phyloP scores from a whole-genome alignment of 352 stramenopile species.

The Phytopythium boreale region DNA sequence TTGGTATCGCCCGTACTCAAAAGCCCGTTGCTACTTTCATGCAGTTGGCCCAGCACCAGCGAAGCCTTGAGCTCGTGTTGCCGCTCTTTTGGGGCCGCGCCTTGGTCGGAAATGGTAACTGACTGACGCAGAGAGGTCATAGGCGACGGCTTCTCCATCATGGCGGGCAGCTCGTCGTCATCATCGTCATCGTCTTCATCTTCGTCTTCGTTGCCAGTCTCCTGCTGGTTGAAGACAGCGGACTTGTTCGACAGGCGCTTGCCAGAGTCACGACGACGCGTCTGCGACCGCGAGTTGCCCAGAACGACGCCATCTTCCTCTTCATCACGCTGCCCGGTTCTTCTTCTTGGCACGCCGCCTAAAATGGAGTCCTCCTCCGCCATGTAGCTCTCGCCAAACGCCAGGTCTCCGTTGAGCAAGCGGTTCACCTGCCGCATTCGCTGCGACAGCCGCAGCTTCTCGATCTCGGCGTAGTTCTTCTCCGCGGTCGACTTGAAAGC shows the following conservation, averaged over 20 bases:
- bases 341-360: too few species aligned
- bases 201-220: not conserved
- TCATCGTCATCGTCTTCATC: constrained; percentile 25
- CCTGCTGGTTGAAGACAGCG: not conserved
- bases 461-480: constrained; percentile 52
- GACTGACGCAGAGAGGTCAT: not conserved
- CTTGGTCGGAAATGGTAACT: too few species aligned
- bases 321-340: too few species aligned
- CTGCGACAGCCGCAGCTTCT: constrained; percentile 63
- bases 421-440: constrained; percentile 68
- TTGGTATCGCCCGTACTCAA: not conserved
- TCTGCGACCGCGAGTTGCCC: not conserved
- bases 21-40: not conserved
- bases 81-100: not conserved
- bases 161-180: constrained; percentile 47
- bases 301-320: not conserved
- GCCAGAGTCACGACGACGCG: not conserved
- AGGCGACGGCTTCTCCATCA: constrained; percentile 41
- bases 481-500: constrained; percentile 31
- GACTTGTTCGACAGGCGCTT: constrained; percentile 1
- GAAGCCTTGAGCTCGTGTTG: not conserved
- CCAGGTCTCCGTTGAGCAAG: constrained; percentile 54
- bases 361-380: constrained; percentile 1
- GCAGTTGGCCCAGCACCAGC: not conserved
- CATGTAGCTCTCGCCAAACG: constrained; percentile 57